These are phyloP conservation scores for Geosmithia putterillii DNA, from an alignment of 2,329 filamentous ascomycete genomes.

Conservation along the genomic window DNA sequence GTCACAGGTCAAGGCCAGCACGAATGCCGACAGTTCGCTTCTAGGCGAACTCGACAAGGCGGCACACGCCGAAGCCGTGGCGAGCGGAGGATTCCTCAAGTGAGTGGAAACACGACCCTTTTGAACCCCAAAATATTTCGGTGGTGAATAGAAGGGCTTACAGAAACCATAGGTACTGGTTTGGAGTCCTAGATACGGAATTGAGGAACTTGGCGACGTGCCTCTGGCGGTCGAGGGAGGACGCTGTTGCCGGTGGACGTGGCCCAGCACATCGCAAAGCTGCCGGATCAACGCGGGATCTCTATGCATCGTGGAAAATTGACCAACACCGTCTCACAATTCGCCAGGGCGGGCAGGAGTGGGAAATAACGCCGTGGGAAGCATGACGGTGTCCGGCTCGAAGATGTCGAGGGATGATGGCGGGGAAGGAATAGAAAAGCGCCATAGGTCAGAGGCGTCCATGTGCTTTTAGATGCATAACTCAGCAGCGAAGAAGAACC, in stretches of 20 bases:
- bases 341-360: conserved; percentile 48
- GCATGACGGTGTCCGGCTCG: neutral
- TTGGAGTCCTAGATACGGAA: conserved; percentile 57
- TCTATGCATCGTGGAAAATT: conserved; percentile 56
- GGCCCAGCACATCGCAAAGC: conserved; percentile 52
- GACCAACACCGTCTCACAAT: conserved; percentile 60
- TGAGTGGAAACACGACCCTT: conserved; percentile 19
- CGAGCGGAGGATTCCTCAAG: conserved; percentile 74
- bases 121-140: neutral
- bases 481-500: neutral
- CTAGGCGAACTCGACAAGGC: conserved; percentile 64
- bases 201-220: conserved; percentile 75
- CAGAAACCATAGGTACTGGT: conserved; percentile 59
- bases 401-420: neutral
- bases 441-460: neutral
- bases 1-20: conserved; percentile 55
- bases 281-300: conserved; percentile 50
- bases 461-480: neutral
- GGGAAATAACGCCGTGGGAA: conserved; percentile 50
- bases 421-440: neutral
- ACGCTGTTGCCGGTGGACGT: conserved; percentile 45
- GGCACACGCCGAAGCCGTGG: conserved; percentile 68
- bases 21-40: conserved; percentile 43
- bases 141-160: neutral
- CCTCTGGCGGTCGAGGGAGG: conserved; percentile 48